Conservation (phyloP, 1,139 yeast genomes). For the Geotrichum aggregatum region DNA sequence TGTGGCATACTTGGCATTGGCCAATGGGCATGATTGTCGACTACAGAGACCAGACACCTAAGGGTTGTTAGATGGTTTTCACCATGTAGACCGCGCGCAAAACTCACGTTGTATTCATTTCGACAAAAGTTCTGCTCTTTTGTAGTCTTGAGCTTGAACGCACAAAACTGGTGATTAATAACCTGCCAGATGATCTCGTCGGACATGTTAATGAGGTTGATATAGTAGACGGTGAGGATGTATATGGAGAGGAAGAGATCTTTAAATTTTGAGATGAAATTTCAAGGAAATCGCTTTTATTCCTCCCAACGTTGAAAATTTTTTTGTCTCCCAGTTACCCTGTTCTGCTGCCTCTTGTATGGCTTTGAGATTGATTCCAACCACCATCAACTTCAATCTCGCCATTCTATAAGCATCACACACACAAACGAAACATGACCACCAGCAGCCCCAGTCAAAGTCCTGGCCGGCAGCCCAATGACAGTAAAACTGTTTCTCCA, state of each 20-base stretch:
- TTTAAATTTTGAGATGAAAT: background rate
- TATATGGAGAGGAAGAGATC: background rate
- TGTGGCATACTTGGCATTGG: conserved; percentile 93
- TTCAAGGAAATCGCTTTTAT: background rate
- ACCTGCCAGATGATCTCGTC: conserved; percentile 76
- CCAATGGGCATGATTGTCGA: conserved; percentile 92
- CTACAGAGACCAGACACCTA: conserved; percentile 68
- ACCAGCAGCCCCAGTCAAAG: background rate
- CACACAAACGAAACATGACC: no score
- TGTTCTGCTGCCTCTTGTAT: no score
- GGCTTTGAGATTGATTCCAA: background rate
- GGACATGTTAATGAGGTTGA: conserved; percentile 10
- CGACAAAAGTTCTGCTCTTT: conserved; percentile 80
- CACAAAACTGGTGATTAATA: conserved; percentile 83
- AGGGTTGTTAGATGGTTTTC: conserved; percentile 26
- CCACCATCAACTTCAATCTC: background rate
- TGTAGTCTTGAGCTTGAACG: conserved; percentile 76
- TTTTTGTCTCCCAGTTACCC: conserved; percentile 2
- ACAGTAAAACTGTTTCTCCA: background rate
- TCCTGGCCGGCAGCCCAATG: background rate
- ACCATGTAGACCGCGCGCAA: background rate
- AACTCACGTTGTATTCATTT: conserved; percentile 72
- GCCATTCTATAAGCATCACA: no score
- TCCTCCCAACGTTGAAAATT: conserved; percentile 16
- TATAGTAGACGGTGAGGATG: no score